Evolutionary conservation across 2,329 filamentous ascomycete genomes (phyloP).

Genomic region (Didymella pomorum): DNA sequence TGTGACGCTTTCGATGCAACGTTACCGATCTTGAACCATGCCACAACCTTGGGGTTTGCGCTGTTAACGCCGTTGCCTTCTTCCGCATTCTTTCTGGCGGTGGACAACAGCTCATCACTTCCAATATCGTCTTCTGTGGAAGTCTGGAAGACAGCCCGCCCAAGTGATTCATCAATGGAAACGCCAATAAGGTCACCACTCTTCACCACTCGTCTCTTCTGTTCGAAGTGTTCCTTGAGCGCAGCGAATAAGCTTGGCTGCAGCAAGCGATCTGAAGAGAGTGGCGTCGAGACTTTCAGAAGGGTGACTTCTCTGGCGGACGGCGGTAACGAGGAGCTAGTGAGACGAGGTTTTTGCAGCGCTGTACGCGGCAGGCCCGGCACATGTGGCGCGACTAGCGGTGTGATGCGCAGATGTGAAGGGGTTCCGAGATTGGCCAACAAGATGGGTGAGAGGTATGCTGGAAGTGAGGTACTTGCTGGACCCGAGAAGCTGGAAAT

Average conservation of each 20-base stretch:
- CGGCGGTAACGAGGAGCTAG: conserved; percentile 62
- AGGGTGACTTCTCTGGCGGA: conserved; percentile 81
- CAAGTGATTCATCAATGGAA: conserved; percentile 84
- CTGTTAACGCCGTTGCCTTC: conserved; percentile 26
- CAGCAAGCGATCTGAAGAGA: conserved; percentile 83
- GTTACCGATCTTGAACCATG: conserved; percentile 91
- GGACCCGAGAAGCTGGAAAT: conserved; percentile 58
- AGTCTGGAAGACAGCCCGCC: conserved; percentile 78
- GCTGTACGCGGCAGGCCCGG: conserved; percentile 42
- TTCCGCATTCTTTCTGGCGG: conserved; percentile 47
- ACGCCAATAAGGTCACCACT: conserved; percentile 89
- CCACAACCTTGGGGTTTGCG: conserved; percentile 61
- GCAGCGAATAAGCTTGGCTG: conserved; percentile 88
- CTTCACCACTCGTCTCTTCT: conserved; percentile 81
- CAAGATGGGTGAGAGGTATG: conserved; percentile 84
- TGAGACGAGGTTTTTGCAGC: conserved; percentile 55
- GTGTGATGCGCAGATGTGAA: conserved; percentile 79
- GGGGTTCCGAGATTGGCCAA: conserved; percentile 84
- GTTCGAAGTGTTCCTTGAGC: conserved; percentile 87
- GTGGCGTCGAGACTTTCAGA: conserved; percentile 85
- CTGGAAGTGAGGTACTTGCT: conserved; percentile 46
- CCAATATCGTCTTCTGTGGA: conserved; percentile 74
- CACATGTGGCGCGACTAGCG: conserved; percentile 64
- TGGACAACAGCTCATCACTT: conserved; percentile 62
- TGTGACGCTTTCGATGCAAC: conserved; percentile 54